Evolutionary conservation across 306 rosid genomes (phyloP).

Genomic region (Vigna trinervia): DNA sequence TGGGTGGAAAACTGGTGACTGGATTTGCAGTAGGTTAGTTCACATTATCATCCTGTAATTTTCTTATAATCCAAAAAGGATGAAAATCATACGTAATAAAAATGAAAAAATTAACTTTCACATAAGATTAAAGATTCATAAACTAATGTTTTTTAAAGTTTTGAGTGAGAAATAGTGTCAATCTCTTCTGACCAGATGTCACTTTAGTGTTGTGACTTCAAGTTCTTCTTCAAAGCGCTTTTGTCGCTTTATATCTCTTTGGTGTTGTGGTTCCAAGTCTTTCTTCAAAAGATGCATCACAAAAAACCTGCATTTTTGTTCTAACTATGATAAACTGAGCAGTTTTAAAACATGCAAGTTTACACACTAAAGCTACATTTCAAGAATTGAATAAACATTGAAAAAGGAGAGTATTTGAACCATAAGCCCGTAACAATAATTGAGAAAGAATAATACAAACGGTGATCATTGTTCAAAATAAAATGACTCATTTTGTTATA

Average conservation of each 20-base stretch:
- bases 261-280: no score
- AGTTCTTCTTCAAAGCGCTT: no score
- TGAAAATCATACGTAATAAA: no score
- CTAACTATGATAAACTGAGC: neutral
- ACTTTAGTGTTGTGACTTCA: no score
- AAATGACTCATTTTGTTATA: neutral
- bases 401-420: slow-evolving; percentile 12
- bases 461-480: neutral
- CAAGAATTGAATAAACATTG: neutral
- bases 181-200: no score
- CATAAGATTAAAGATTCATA: no score
- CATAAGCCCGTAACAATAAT: neutral
- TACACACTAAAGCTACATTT: slow-evolving; percentile 20
- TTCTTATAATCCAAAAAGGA: neutral
- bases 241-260: no score
- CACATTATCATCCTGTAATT: slow-evolving; percentile 21
- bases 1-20: slow-evolving; percentile 95
- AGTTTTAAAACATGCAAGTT: neutral
- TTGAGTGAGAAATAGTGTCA: no score
- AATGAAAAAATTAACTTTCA: no score
- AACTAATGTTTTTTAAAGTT: no score
- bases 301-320: neutral
- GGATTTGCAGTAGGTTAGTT: slow-evolving; percentile 78
- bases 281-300: no score
- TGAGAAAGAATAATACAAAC: slow-evolving; percentile 13